phyloP scores from a whole-genome alignment of 2,329 filamentous ascomycete species.

The Fusarium staphyleae region DNA sequence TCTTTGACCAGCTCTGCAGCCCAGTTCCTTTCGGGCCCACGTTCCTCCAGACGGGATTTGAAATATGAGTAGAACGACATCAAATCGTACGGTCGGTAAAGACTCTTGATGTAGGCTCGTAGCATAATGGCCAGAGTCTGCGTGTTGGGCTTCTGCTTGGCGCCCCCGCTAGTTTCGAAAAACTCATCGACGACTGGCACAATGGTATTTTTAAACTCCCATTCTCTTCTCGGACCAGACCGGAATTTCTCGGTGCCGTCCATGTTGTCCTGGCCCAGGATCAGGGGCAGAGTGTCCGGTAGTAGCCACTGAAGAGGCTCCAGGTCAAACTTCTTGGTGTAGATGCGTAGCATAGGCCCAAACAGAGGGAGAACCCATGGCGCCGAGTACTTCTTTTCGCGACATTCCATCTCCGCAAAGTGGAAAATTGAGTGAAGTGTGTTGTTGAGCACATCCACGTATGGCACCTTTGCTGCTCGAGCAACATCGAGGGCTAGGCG shows the following conservation, averaged over 20 bases:
- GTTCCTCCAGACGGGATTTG: constrained; percentile 50
- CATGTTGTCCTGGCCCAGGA: constrained; percentile 36
- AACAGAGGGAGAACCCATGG: constrained; percentile 52
- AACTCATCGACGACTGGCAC: constrained; percentile 45
- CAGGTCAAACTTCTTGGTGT: constrained; percentile 56
- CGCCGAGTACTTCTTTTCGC: constrained; percentile 38
- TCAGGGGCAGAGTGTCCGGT: constrained; percentile 46
- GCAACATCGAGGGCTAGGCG: constrained; percentile 46
- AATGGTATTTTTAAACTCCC: constrained; percentile 45
- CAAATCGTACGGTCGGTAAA: constrained; percentile 50
- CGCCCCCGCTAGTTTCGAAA: constrained; percentile 36
- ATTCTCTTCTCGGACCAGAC: constrained; percentile 29
- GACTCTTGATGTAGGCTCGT: constrained; percentile 53
- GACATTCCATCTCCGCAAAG: constrained; percentile 52
- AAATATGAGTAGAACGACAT: constrained; percentile 57
- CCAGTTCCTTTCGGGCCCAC: constrained; percentile 44
- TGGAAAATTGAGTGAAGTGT: constrained; percentile 58
- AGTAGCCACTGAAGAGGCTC: constrained; percentile 53
- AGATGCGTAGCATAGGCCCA: constrained; percentile 57
- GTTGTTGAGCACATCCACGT: constrained; percentile 47
- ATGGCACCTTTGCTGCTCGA: constrained; percentile 57
- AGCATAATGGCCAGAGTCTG: constrained; percentile 57
- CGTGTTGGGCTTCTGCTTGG: constrained; percentile 47
- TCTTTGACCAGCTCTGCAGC: constrained; percentile 48
- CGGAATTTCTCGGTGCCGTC: constrained; percentile 37